Evolutionary conservation across 78 protist species (phyloP).

Genomic region (Protostelium mycophagum): DNA sequence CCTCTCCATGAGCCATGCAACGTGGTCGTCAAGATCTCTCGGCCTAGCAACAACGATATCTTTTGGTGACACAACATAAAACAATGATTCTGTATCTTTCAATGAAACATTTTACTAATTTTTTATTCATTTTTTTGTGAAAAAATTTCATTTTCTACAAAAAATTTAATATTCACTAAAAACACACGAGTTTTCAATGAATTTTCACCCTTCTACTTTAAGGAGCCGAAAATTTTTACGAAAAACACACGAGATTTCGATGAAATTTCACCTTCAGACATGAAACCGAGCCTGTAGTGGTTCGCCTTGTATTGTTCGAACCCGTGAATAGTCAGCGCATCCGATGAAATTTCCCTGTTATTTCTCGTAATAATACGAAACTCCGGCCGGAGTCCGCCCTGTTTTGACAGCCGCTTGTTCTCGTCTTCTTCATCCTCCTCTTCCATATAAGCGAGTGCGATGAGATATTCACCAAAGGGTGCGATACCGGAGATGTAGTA

Average conservation of each 20-base stretch:
- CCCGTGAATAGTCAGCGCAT: constrained; percentile 62
- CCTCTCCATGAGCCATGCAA: constrained; percentile 76
- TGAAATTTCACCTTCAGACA: neutral
- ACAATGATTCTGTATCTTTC: constrained; percentile 34
- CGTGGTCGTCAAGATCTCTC: constrained; percentile 80
- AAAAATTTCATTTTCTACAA: neutral
- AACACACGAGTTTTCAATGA: too few relatives aligned
- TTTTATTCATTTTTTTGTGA: neutral
- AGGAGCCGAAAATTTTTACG: too few relatives aligned
- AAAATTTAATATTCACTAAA: neutral
- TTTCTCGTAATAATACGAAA: constrained; percentile 38
- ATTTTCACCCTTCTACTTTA: too few relatives aligned
- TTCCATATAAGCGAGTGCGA: constrained; percentile 48
- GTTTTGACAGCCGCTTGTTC: neutral
- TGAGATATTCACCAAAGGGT: constrained; percentile 71
- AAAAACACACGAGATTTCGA: neutral
- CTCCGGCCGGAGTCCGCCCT: neutral
- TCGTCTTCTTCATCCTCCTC: constrained; percentile 27
- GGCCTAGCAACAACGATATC: constrained; percentile 81
- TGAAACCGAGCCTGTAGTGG: constrained; percentile 57
- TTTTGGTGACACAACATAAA: constrained; percentile 77
- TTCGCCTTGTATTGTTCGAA: constrained; percentile 64
- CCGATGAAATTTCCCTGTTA: constrained; percentile 58
- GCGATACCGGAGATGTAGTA: constrained; percentile 79
- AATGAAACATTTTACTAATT: too few relatives aligned